Evolutionary conservation across 1,139 yeast species (phyloP).

Genomic region (Pichia kudriavzevii): DNA sequence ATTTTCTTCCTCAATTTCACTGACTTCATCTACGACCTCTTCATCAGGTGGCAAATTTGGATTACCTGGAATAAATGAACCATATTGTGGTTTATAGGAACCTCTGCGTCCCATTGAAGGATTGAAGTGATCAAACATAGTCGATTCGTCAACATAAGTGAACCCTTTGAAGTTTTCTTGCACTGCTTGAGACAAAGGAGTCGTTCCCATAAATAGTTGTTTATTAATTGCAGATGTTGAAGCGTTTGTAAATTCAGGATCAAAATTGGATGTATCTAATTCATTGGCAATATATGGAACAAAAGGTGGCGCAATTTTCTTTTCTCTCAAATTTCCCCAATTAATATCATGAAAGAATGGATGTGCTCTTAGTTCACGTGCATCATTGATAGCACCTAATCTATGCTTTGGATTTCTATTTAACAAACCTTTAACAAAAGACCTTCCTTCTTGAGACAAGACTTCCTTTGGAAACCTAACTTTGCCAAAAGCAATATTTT

Average conservation of each 20-base stretch:
- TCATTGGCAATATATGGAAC: constrained; percentile 89
- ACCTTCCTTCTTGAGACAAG: constrained; percentile 82
- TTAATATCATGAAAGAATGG: constrained; percentile 85
- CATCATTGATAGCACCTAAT: constrained; percentile 85
- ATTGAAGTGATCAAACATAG: constrained; percentile 74
- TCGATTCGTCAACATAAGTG: constrained; percentile 87
- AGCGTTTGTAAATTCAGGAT: constrained; percentile 92
- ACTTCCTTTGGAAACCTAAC: constrained; percentile 96
- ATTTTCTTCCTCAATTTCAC: constrained; percentile 50
- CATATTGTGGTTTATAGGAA: constrained; percentile 42
- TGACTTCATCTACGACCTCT: constrained; percentile 72
- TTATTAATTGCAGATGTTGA: constrained; percentile 74
- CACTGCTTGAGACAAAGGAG: constrained; percentile 88
- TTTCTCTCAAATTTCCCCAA: constrained; percentile 71
- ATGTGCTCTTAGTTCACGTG: constrained; percentile 84
- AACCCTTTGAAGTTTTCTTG: constrained; percentile 96
- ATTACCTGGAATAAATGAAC: constrained; percentile 71
- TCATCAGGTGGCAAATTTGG: constrained; percentile 77
- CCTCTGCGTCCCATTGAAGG: constrained; percentile 30
- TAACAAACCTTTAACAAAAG: constrained; percentile 87
- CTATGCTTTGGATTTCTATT: constrained; percentile 95
- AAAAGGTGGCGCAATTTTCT: constrained; percentile 94
- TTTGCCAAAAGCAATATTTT: constrained; percentile 95
- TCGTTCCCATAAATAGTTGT: constrained; percentile 55
- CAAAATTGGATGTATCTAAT: constrained; percentile 91